Evolutionary conservation across 2,329 filamentous ascomycete species (phyloP).

Genomic region (Hymenoscyphus repandus): DNA sequence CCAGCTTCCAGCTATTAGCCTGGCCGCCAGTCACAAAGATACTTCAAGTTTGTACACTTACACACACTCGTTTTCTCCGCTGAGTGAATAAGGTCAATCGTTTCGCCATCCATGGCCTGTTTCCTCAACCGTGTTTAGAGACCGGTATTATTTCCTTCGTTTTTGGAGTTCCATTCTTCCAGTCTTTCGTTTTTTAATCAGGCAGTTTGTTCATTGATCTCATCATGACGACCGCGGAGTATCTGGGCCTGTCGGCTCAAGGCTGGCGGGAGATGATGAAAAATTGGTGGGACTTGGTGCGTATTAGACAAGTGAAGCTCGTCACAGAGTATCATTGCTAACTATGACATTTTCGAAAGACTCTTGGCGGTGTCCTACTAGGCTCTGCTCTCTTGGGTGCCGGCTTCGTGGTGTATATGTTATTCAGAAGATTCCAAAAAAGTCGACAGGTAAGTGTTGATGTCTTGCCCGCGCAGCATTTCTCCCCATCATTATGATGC

Average conservation of each 20-base stretch:
- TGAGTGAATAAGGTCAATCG: neutral
- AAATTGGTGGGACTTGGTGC: conserved; percentile 5
- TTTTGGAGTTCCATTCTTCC: neutral
- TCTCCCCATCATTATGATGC: too few species aligned
- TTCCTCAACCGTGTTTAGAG: neutral
- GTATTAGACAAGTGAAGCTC: neutral
- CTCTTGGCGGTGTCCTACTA: neutral
- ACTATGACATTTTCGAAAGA: neutral
- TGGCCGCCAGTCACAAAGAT: too few species aligned
- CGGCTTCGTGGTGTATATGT: neutral
- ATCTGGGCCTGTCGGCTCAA: neutral
- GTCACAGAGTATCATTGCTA: neutral
- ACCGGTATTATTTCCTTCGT: neutral
- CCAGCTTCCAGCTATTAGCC: too few species aligned
- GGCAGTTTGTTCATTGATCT: neutral
- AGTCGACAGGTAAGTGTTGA: neutral
- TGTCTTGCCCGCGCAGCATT: neutral
- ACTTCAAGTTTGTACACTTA: too few species aligned
- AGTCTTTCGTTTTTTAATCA: neutral
- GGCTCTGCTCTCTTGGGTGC: neutral
- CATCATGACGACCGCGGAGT: neutral
- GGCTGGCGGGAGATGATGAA: conserved; percentile 2
- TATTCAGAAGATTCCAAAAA: neutral
- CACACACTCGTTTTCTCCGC: neutral
- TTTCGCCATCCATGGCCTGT: neutral